These are phyloP conservation scores for Mycena galopus DNA, from an alignment of 768 basidiomycete genomes.

Conservation along the genomic window DNA sequence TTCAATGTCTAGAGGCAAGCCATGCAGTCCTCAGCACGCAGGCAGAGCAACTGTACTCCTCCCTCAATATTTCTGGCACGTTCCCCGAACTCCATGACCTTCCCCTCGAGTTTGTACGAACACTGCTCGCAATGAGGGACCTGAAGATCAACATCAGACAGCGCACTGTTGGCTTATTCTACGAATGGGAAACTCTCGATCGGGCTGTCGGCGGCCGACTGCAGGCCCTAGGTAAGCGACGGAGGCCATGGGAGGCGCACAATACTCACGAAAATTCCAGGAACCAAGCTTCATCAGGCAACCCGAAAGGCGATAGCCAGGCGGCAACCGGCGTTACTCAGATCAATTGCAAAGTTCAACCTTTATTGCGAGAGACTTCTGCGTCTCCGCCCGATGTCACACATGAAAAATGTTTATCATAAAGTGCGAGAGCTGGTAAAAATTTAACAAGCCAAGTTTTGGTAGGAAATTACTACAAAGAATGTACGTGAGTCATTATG, in stretches of 20 bases:
- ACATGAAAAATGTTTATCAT: no score
- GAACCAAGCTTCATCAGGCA: slow-evolving; percentile 50
- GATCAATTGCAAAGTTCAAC: slow-evolving; percentile 47
- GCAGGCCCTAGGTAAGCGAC: slow-evolving; percentile 47
- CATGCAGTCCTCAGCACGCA: slow-evolving; percentile 39
- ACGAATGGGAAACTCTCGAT: slow-evolving; percentile 54
- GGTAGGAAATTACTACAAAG: no score
- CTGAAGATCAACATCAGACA: slow-evolving; percentile 55
- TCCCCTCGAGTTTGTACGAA: slow-evolving; percentile 45
- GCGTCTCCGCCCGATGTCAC: no score
- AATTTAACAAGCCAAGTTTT: no score
- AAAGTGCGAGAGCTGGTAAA: no score
- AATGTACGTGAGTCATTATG: no score
- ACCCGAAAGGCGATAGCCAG: slow-evolving; percentile 48
- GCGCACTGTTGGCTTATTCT: slow-evolving; percentile 49
- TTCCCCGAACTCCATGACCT: slow-evolving; percentile 51
- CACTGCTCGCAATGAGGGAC: slow-evolving; percentile 50
- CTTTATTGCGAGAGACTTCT: slow-evolving; percentile 43
- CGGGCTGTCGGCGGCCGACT: slow-evolving; percentile 47
- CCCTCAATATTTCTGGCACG: slow-evolving; percentile 48
- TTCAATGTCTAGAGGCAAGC: slow-evolving; percentile 38
- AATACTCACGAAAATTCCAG: slow-evolving; percentile 22
- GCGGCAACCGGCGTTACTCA: slow-evolving; percentile 45
- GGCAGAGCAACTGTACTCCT: slow-evolving; percentile 49
- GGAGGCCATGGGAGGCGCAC: not conserved